phyloP scores from a whole-genome alignment of 1,139 yeast species.

The Suhomyces coccinellae region DNA sequence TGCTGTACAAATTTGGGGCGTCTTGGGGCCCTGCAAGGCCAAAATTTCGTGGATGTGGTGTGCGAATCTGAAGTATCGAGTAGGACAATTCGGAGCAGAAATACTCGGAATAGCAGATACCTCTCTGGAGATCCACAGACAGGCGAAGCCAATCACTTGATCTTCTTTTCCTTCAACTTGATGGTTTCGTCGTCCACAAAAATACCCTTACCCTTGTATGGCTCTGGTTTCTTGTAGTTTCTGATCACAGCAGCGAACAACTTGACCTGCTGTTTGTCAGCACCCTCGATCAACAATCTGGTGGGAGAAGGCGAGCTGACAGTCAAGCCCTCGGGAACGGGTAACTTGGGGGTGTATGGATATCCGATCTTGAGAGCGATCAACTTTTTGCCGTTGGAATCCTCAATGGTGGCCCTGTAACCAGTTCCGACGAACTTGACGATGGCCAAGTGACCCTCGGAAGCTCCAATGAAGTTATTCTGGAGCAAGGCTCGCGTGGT shows the following conservation, averaged over 20 bases:
- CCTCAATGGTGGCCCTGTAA: constrained; percentile 78
- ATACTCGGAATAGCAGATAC: too few species aligned
- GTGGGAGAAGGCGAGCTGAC: constrained; percentile 88
- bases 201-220: constrained; percentile 97
- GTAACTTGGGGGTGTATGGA: constrained; percentile 66
- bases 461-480: constrained; percentile 81
- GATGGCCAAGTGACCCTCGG: constrained; percentile 89
- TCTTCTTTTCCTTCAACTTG: constrained; percentile 86
- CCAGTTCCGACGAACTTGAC: constrained; percentile 96
- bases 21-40: too few species aligned
- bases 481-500: constrained; percentile 78
- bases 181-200: constrained; percentile 90
- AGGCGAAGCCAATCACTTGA: constrained; percentile 52
- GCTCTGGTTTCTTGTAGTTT: constrained; percentile 91
- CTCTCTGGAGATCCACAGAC: too few species aligned
- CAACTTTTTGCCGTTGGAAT: constrained; percentile 54
- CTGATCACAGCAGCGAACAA: constrained; percentile 88
- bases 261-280: constrained; percentile 83
- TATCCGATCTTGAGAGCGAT: constrained; percentile 78
- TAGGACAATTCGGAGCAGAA: neutral
- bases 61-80: too few species aligned
- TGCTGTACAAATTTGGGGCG: too few species aligned
- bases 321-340: constrained; percentile 74
- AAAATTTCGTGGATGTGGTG: too few species aligned
- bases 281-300: constrained; percentile 80